Evolutionary conservation across 148 eudicot genomes (phyloP), one percentile per base, ranked within the genome.

Genomic region (Cornus suecica): DNA sequence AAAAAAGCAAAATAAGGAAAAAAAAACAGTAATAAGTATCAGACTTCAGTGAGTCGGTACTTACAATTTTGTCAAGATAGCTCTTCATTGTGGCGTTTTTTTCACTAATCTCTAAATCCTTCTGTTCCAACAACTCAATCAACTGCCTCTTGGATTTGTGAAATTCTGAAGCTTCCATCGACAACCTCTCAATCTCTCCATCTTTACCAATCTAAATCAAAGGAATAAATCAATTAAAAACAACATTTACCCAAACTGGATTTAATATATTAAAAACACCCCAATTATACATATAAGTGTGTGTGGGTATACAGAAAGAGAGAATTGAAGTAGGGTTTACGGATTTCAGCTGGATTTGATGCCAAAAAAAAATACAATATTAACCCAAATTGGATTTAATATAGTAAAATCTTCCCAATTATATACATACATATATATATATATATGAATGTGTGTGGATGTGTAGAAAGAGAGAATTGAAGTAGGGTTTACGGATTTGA

Each of bases 81-180:
- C 89, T 83, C 82, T 87, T 84, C 72, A 90, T 86, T 14, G 83
- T 82, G 67, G 90, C 77, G 77, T 88, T 93, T 65, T 88, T 96
- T 86, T 93, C 98, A 72, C 84, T 82, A 60, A 93, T 86, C 83
- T 93, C 97, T 2, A 80, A 71, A 72, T 93, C 97, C 81, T 87
- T 96, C 60, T 74, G 86, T 76, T 87, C 94, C 78, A 93, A 70
- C 85, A 96, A 42, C 26, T 86, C 94, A 82, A 90, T 66, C 79
- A 96, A 75, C 81, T 96, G 97, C 84, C 94, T 91, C 82, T 91
- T 96, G 0, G 99, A 91, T 79, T 86, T 88, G 58, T 88, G 93
- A 72, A 90, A 84, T 80, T 96, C 94, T 8, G 90, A 85, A 23
- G 85, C 87, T 78, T 91, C 93, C 14, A 87, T 80, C 1, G 84